A percentile compares a stretch with the other conserved stretches of the same genome.
phyloP scores from a whole-genome alignment of 805 yeast species.

The Teunomyces lycoperdinae region DNA sequence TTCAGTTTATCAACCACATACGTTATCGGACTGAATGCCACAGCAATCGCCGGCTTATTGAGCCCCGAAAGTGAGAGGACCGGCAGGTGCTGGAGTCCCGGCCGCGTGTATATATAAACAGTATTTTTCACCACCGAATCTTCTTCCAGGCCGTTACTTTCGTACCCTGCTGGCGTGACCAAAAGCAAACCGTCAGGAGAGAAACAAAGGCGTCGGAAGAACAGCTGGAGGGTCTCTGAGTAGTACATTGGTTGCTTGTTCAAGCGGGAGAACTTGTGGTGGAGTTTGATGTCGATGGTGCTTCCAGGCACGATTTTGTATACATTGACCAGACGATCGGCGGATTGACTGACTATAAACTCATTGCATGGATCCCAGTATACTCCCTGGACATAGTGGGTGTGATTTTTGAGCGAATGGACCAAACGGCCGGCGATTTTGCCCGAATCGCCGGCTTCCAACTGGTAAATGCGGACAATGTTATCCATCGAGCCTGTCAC shows the following conservation, averaged over 20 bases:
- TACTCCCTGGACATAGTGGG: conserved; percentile 93
- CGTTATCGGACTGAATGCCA: conserved; percentile 68
- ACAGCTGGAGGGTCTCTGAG: conserved; percentile 84
- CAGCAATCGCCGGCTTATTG: conserved; percentile 79
- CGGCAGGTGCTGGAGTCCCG: conserved; percentile 66
- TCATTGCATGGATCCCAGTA: conserved; percentile 89
- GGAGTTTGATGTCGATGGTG: not conserved
- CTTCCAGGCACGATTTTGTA: conserved; percentile 29
- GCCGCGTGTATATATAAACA: conserved; percentile 75
- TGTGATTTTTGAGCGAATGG: conserved; percentile 64
- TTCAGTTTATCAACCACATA: conserved; percentile 39
- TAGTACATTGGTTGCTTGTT: conserved; percentile 51
- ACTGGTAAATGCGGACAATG: conserved; percentile 64
- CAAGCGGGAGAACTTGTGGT: conserved; percentile 14
- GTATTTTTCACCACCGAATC: conserved; percentile 47
- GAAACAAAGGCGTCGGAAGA: conserved; percentile 80
- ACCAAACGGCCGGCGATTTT: conserved; percentile 6
- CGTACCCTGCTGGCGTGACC: conserved; percentile 46
- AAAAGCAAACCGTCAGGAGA: conserved; percentile 88
- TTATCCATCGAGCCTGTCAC: conserved; percentile 95
- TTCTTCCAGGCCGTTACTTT: conserved; percentile 3
- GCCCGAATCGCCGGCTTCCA: conserved; percentile 12
- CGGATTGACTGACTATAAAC: conserved; percentile 81
- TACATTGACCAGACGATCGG: conserved; percentile 81
- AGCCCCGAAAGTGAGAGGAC: conserved; percentile 77